Evolutionary conservation across 2,329 filamentous ascomycete species (phyloP), one percentile per base, ranked within the genome.

Genomic region (Botrytis tulipae): DNA sequence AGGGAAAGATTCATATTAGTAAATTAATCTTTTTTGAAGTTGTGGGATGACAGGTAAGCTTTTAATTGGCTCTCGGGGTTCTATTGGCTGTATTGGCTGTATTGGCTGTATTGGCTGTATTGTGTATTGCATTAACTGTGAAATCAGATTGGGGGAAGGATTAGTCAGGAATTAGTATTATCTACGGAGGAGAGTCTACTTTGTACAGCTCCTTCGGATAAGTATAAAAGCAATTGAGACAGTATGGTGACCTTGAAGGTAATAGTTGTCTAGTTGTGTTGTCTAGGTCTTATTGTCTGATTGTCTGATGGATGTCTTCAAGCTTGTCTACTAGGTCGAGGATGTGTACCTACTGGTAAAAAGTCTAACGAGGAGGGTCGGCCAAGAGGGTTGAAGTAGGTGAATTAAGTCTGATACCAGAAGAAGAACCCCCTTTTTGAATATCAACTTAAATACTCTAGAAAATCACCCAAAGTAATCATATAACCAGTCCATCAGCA

Each of bases 21-120:
- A 65, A 71, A 71, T 71, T 51, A 40, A 40, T 62, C 25, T 65
- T 29, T n/a, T 54, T 65, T 22, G 20, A 29, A 32, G 25, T 68
- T 71, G 69, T 63, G 69, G 12, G 69, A 63, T 71, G 69, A 71
- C 69, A 71, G 54, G 35, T 48, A 71, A 51, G 57, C 22, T 42
- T 71, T 63, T 71, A 12, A 51, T 20, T 46, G 42, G 61, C 40
- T 65, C n/a, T 18, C 12, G n/a, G n/a, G n/a, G 51, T 57, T 65
- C n/a, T 29, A 68, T 68, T 68, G 65, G 65, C 5, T 68, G 65
- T 62, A 40, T 68, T 68, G 35, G 65, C 5, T 54, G 51, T 54
- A 29, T 54, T 54, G 6, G 25, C 6, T 54, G 48, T 54, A 29
- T 54, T 54, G 51, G 8, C 12, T 29, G 48, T n/a, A n/a, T 20